Percentiles rank a stretch among this genome's conserved stretches.
phyloP scores from a whole-genome alignment of 441 rosid genomes.

The Pelargonium citronellum region DNA sequence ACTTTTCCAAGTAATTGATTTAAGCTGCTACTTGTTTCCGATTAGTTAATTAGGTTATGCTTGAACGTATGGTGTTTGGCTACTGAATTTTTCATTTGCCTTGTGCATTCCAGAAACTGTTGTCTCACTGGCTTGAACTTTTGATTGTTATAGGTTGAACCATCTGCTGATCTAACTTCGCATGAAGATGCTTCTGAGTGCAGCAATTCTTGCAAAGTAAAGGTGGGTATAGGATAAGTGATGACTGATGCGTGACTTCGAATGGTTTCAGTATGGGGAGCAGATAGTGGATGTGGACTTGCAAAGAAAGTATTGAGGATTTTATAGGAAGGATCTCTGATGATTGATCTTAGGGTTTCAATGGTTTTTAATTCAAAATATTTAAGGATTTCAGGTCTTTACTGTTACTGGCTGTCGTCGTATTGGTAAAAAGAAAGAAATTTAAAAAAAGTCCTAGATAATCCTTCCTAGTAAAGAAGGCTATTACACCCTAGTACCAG shows the following conservation, averaged over 20 bases:
- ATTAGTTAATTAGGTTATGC: constrained; percentile 17
- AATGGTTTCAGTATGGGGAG: not conserved
- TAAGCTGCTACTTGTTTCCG: constrained; percentile 19
- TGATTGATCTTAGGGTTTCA: too few species aligned
- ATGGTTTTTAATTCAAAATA: too few species aligned
- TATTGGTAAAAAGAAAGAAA: not conserved
- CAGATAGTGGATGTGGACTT: not conserved
- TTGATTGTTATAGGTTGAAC: constrained; percentile 39
- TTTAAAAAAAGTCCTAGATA: not conserved
- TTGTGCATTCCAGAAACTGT: constrained; percentile 16
- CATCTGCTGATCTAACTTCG: constrained; percentile 32
- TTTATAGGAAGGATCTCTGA: too few species aligned
- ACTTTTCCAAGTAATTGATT: constrained; percentile 54
- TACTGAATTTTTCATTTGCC: constrained; percentile 18
- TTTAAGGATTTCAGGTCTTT: not conserved
- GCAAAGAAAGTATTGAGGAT: not conserved
- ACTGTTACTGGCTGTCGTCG: not conserved
- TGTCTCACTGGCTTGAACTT: constrained; percentile 23
- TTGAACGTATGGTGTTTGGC: constrained; percentile 16
- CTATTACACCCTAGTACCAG: not conserved
- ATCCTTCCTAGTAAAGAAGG: not conserved
- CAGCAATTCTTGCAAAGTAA: constrained; percentile 55
- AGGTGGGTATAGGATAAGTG: constrained; percentile 40
- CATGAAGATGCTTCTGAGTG: constrained; percentile 41
- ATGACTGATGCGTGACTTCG: not conserved